These are phyloP conservation scores for Pythium grandisporangium DNA, from an alignment of 352 stramenopile species.

Conservation along the genomic window DNA sequence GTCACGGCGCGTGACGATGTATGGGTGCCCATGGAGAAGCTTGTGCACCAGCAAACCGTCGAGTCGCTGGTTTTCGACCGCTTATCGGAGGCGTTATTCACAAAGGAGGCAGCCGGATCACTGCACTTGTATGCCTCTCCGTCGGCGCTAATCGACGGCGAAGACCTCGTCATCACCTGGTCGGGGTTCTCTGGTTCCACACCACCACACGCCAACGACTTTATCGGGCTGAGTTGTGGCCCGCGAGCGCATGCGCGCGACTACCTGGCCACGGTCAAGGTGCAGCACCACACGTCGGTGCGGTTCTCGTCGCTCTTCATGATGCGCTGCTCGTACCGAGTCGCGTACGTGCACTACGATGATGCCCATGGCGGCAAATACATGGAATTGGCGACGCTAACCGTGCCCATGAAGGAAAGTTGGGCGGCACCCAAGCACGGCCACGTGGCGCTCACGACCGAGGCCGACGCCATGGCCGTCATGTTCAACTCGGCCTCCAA, in stretches of 20 bases:
- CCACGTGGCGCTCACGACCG: constrained; percentile 50
- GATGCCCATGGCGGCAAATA: constrained; percentile 29
- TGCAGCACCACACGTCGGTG: constrained; percentile 23
- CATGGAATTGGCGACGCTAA: constrained; percentile 22
- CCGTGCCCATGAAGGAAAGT: constrained; percentile 42
- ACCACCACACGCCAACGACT: constrained; percentile 52
- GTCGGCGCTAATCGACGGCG: constrained; percentile 36
- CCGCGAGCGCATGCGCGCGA: constrained; percentile 35
- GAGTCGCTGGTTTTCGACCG: too few species aligned
- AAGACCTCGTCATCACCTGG: constrained; percentile 72
- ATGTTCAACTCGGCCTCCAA: constrained; percentile 71
- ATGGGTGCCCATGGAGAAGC: too few species aligned
- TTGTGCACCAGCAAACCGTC: too few species aligned
- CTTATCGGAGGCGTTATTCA: too few species aligned
- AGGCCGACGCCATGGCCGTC: constrained; percentile 57
- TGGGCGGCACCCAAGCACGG: constrained; percentile 57
- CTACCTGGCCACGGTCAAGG: constrained; percentile 31
- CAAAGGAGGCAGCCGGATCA: too few species aligned
- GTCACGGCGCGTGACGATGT: too few species aligned
- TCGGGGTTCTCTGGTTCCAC: constrained; percentile 23
- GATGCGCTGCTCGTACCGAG: constrained; percentile 66
- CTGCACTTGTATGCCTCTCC: too few species aligned
- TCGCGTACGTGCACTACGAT: constrained; percentile 54
- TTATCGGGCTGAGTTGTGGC: constrained; percentile 62
- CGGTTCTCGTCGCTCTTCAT: constrained; percentile 65